These are phyloP conservation scores for Trematosphaeria pertusa DNA, from an alignment of 2,329 filamentous ascomycete species.

Conservation along the genomic window DNA sequence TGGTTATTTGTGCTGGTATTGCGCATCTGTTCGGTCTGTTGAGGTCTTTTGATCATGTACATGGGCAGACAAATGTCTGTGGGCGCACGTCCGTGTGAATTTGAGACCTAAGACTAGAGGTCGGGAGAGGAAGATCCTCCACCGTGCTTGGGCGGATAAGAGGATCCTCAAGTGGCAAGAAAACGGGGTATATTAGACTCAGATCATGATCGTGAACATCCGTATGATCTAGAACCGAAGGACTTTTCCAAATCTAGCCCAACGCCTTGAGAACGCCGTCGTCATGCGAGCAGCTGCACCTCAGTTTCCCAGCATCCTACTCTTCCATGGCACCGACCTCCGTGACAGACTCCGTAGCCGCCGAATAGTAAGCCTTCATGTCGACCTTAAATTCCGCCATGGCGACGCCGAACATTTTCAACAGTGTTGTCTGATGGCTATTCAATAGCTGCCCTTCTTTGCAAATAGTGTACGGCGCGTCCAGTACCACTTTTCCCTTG, in stretches of 20 bases:
- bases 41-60: conserved; percentile 46
- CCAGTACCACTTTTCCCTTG: conserved; percentile 84
- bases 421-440: conserved; percentile 86
- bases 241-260: too few relatives aligned
- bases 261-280: too few relatives aligned
- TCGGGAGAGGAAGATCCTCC: too few relatives aligned
- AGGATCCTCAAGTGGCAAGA: too few relatives aligned
- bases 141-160: too few relatives aligned
- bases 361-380: conserved; percentile 68
- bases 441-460: conserved; percentile 84
- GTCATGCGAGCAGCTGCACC: too few relatives aligned
- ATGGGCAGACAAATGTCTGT: conserved; percentile 15
- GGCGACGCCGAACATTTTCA: conserved; percentile 93
- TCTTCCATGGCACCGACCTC: conserved; percentile 60
- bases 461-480: conserved; percentile 77
- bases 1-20: conserved; percentile 53
- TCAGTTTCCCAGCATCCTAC: too few relatives aligned
- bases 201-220: too few relatives aligned
- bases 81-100: too few relatives aligned
- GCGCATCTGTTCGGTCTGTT: conserved; percentile 43
- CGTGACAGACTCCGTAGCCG: conserved; percentile 50
- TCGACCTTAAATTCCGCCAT: conserved; percentile 89
- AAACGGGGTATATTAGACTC: too few relatives aligned
- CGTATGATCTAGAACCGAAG: too few relatives aligned
- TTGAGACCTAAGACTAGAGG: too few relatives aligned